Percentiles rank a stretch among this genome's conserved stretches.
Evolutionary conservation across 345 rosid genomes (phyloP).

Genomic region (thale cress (Arabidopsis thaliana)): DNA sequence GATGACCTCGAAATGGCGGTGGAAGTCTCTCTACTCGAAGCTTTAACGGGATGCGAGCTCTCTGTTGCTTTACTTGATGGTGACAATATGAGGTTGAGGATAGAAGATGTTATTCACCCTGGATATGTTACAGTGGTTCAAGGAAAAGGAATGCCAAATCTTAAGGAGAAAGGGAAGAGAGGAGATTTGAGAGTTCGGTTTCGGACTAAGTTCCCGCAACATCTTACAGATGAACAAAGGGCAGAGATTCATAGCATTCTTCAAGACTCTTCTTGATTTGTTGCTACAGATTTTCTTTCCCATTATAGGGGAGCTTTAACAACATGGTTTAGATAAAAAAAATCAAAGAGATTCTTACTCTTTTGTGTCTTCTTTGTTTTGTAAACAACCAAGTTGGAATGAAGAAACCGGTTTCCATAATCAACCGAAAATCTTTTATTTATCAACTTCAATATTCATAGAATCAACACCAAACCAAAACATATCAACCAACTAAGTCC

Average conservation of each 20-base stretch:
- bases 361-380: conserved; percentile 36
- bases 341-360: conserved; percentile 16
- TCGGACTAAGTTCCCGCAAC: conserved; percentile 55
- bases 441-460: conserved; percentile 22
- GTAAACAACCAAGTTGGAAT: conserved; percentile 36
- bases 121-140: conserved; percentile 55
- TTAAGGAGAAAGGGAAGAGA: conserved; percentile 58
- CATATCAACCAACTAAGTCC: conserved; percentile 6
- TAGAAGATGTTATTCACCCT: conserved; percentile 62
- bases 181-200: conserved; percentile 63
- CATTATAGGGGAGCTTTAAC: conserved; percentile 25
- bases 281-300: conserved; percentile 11
- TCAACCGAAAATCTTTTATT: conserved; percentile 19
- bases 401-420: conserved; percentile 29
- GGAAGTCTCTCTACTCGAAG: conserved; percentile 65
- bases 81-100: conserved; percentile 43
- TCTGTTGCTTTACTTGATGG: conserved; percentile 67
- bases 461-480: conserved; percentile 11
- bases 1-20: conserved; percentile 65
- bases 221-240: conserved; percentile 60
- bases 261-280: conserved; percentile 46
- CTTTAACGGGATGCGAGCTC: conserved; percentile 66
- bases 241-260: conserved; percentile 53
- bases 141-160: conserved; percentile 75
- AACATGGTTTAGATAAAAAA: conserved; percentile 28